Conservation (phyloP, 371 early-diverging fungal species). For the Dichotomocladium elegans region DNA sequence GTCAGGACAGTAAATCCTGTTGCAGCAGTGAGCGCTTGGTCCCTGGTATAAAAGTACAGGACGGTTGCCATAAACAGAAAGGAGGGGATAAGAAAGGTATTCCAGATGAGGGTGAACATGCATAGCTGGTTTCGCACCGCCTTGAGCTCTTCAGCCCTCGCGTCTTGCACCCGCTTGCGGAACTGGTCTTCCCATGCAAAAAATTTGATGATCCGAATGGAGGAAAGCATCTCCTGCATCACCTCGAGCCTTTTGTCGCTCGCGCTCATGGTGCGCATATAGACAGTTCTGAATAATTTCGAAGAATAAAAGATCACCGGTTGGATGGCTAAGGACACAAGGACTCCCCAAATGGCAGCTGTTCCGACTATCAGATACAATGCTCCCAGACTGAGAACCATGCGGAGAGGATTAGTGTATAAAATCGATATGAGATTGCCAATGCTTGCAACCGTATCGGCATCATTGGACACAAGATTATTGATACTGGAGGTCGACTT, state of each 20-base stretch:
- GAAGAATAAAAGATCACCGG: constrained; percentile 55
- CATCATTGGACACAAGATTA: constrained; percentile 52
- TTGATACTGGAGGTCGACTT: constrained; percentile 37
- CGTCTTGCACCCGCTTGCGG: constrained; percentile 42
- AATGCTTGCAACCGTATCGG: constrained; percentile 44
- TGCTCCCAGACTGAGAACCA: constrained; percentile 54
- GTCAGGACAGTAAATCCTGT: constrained; percentile 62
- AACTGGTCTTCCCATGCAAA: constrained; percentile 80
- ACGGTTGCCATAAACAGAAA: constrained; percentile 47
- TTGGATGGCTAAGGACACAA: constrained; percentile 51
- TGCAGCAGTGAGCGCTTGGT: constrained; percentile 52
- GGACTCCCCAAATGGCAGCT: constrained; percentile 61
- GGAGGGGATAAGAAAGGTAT: constrained; percentile 47
- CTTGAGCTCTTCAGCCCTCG: constrained; percentile 47
- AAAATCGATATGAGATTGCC: constrained; percentile 42
- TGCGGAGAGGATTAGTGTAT: constrained; percentile 57
- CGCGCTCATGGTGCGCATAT: constrained; percentile 48
- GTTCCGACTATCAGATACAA: constrained; percentile 62
- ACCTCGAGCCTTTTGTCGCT: constrained; percentile 61
- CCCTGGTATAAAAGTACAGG: constrained; percentile 49
- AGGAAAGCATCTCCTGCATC: constrained; percentile 66
- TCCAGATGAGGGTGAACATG: constrained; percentile 44
- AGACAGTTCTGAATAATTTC: constrained; percentile 39
- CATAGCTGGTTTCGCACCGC: constrained; percentile 38
- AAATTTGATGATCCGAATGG: constrained; percentile 77